These are phyloP conservation scores for Chamaecrista fasciculata DNA, from an alignment of 306 rosid species.

Conservation along the genomic window DNA sequence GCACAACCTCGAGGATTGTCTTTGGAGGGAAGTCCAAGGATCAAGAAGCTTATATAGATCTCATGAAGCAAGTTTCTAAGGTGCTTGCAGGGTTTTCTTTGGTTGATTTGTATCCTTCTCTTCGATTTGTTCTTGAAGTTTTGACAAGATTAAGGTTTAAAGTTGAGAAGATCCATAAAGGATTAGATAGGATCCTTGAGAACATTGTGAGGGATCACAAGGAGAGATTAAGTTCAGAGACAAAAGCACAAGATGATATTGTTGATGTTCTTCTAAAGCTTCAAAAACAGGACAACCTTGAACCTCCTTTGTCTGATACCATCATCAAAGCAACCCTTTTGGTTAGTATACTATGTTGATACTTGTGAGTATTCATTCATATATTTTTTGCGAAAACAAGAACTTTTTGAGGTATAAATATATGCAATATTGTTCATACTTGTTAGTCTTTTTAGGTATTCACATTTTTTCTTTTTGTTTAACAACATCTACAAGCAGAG, in stretches of 20 bases:
- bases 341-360: constrained; percentile 13
- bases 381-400: background rate
- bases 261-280: constrained; percentile 29
- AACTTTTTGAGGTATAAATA: too few relatives aligned
- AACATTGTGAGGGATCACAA: constrained; percentile 1
- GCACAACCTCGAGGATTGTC: background rate
- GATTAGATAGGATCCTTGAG: constrained; percentile 19
- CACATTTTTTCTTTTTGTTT: too few relatives aligned
- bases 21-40: constrained; percentile 27
- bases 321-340: constrained; percentile 16
- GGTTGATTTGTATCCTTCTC: constrained; percentile 34
- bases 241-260: constrained; percentile 8
- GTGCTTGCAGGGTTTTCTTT: constrained; percentile 23
- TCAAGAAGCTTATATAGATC: background rate
- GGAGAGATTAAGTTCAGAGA: background rate
- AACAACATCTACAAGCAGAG: too few relatives aligned
- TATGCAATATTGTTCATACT: too few relatives aligned
- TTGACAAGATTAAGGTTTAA: constrained; percentile 16
- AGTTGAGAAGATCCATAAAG: constrained; percentile 10
- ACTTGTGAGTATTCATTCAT: background rate
- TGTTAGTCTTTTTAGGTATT: too few relatives aligned
- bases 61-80: constrained; percentile 3
- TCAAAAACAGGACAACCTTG: constrained; percentile 2
- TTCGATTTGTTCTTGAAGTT: constrained; percentile 24
- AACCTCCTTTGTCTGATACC: constrained; percentile 10